A percentile compares a stretch with the other conserved stretches of the same genome.
phyloP scores from a whole-genome alignment of 257 asterid genomes.

The Gentiana dahurica region DNA sequence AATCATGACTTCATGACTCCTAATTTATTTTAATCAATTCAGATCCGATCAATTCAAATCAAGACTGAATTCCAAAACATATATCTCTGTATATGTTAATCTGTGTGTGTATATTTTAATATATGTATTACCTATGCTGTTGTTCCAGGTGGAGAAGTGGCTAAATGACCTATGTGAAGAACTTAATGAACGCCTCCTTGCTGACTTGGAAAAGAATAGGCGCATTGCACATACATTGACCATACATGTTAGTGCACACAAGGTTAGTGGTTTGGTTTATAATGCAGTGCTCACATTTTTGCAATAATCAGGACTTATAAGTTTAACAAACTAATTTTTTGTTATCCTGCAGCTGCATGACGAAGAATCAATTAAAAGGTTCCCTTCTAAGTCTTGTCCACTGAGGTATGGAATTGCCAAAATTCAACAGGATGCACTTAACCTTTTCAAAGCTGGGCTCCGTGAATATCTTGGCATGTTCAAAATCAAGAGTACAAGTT shows the following conservation, averaged over 20 bases:
- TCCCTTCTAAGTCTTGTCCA: slow-evolving; percentile 89
- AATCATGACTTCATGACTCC: too few relatives aligned
- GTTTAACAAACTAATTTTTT: neutral
- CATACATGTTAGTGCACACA: slow-evolving; percentile 81
- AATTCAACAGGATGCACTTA: slow-evolving; percentile 83
- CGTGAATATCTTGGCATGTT: slow-evolving; percentile 67
- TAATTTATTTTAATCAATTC: too few relatives aligned
- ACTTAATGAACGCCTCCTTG: slow-evolving; percentile 77
- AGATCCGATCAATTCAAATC: too few relatives aligned
- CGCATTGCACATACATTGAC: slow-evolving; percentile 83
- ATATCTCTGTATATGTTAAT: neutral
- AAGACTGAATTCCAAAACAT: too few relatives aligned
- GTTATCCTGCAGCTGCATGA: slow-evolving; percentile 43
- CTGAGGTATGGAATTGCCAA: slow-evolving; percentile 69
- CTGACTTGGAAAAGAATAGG: slow-evolving; percentile 82
- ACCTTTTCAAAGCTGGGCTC: slow-evolving; percentile 68
- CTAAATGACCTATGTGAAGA: slow-evolving; percentile 75
- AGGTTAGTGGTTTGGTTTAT: slow-evolving; percentile 36
- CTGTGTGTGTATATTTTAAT: neutral
- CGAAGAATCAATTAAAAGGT: slow-evolving; percentile 57
- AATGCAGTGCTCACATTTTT: neutral
- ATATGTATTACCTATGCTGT: slow-evolving; percentile 4
- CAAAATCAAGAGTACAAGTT: slow-evolving; percentile 28
- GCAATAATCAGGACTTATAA: neutral
- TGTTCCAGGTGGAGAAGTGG: slow-evolving; percentile 80